Percentiles rank a stretch among this genome's conserved stretches.
Conservation (phyloP, 2,329 filamentous ascomycete genomes). For the Exophiala phaeomuriformis region DNA sequence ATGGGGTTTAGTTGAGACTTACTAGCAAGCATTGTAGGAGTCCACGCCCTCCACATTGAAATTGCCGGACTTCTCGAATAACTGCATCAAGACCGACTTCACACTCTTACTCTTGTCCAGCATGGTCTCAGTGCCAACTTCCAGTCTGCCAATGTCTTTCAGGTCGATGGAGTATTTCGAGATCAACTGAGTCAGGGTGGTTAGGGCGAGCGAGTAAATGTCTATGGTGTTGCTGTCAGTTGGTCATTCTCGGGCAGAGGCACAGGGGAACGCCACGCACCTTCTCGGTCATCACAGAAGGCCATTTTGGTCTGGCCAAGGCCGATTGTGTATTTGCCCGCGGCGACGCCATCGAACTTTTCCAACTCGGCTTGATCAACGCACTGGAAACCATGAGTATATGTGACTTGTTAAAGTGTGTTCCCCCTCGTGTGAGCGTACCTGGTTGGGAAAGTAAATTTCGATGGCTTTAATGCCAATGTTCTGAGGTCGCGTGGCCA, state of each 20-base stretch:
- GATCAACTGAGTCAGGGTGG: constrained; percentile 67
- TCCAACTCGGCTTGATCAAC: constrained; percentile 77
- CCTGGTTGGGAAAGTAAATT: constrained; percentile 80
- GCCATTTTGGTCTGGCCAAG: constrained; percentile 87
- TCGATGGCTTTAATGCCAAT: constrained; percentile 91
- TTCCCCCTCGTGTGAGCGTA: constrained; percentile 40
- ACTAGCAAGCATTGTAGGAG: constrained; percentile 75
- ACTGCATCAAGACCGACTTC: constrained; percentile 81
- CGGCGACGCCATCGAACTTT: constrained; percentile 74
- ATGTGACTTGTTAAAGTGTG: background rate
- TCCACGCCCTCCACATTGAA: constrained; percentile 78
- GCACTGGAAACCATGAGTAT: constrained; percentile 49
- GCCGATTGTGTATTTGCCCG: constrained; percentile 85
- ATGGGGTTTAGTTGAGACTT: constrained; percentile 1
- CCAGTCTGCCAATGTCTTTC: constrained; percentile 69
- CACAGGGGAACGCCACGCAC: constrained; percentile 41
- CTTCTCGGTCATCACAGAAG: constrained; percentile 85
- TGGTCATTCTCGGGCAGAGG: background rate
- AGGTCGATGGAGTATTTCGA: constrained; percentile 77
- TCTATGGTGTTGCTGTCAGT: constrained; percentile 46
- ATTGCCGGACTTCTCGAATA: constrained; percentile 65
- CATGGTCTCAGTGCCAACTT: constrained; percentile 79
- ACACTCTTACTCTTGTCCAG: constrained; percentile 88
- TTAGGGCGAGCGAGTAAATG: constrained; percentile 80
- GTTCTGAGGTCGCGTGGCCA: constrained; percentile 74